These are phyloP conservation scores for Metarhizium rileyi DNA, from an alignment of 2,329 filamentous ascomycete genomes.

Conservation along the genomic window DNA sequence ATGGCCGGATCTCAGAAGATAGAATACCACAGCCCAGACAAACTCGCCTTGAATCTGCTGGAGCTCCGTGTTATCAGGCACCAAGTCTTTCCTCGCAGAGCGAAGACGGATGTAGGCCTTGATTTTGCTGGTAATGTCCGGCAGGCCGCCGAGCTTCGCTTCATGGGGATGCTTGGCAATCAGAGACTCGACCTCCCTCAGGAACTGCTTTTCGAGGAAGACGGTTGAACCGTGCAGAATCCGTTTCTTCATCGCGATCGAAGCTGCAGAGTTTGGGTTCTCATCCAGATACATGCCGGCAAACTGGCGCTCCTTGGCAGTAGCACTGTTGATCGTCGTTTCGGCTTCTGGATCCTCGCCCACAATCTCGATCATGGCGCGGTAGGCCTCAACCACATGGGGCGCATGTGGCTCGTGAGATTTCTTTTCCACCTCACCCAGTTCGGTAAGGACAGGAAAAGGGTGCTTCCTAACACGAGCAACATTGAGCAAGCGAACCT, in stretches of 20 bases:
- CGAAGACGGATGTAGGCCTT: constrained; percentile 84
- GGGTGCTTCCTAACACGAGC: constrained; percentile 55
- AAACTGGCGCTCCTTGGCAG: constrained; percentile 67
- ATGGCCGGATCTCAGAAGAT: constrained; percentile 76
- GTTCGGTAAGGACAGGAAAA: constrained; percentile 67
- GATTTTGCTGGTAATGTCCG: constrained; percentile 81
- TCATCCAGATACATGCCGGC: constrained; percentile 69
- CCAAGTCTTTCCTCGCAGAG: constrained; percentile 70
- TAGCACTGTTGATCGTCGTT: constrained; percentile 49
- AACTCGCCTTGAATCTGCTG: constrained; percentile 75
- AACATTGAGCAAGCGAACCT: constrained; percentile 69
- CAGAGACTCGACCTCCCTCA: constrained; percentile 63
- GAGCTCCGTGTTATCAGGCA: constrained; percentile 68
- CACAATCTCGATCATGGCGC: constrained; percentile 69
- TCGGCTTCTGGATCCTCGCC: constrained; percentile 57
- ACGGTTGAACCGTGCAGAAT: constrained; percentile 71
- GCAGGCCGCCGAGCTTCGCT: constrained; percentile 80
- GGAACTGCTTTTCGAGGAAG: constrained; percentile 76
- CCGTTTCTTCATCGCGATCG: constrained; percentile 61
- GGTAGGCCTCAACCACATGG: constrained; percentile 74
- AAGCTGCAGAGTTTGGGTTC: constrained; percentile 51
- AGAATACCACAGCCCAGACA: constrained; percentile 92
- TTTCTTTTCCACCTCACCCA: constrained; percentile 63
- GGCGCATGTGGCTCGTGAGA: constrained; percentile 61
- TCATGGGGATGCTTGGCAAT: constrained; percentile 80